phyloP scores from a whole-genome alignment of 768 basidiomycete genomes.

The Russula dissimulans region DNA sequence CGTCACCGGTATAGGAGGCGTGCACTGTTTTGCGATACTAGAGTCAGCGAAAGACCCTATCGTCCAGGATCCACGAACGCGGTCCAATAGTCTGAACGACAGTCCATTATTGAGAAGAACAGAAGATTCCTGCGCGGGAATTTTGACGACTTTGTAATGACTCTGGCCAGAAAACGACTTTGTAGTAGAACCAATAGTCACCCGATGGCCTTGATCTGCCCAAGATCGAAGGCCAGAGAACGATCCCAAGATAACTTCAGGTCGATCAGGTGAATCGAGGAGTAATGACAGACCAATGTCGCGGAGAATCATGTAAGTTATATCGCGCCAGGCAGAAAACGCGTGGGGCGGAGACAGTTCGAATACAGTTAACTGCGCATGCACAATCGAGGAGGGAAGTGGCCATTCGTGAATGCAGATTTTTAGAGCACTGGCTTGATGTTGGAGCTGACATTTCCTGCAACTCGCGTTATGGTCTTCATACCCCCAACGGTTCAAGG shows the following conservation, averaged over 20 bases:
- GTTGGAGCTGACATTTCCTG: not conserved
- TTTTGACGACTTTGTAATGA: not conserved
- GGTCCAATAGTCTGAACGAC: slow-evolving; percentile 5
- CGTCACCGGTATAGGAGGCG: not conserved
- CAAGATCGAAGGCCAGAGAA: slow-evolving; percentile 2
- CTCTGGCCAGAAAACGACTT: not conserved
- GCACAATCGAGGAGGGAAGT: not conserved
- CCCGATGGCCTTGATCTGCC: not conserved
- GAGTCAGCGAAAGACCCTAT: not conserved
- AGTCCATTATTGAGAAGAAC: slow-evolving; percentile 5
- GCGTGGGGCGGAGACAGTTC: not conserved
- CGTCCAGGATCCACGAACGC: not conserved
- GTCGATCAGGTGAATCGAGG: not conserved
- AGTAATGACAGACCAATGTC: not conserved
- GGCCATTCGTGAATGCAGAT: slow-evolving; percentile 13
- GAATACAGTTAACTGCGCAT: slow-evolving; percentile 2
- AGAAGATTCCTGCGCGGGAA: not conserved
- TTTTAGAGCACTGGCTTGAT: not conserved
- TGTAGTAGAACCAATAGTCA: slow-evolving; percentile 8
- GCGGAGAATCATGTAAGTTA: slow-evolving; percentile 3
- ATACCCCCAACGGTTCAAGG: too few species aligned
- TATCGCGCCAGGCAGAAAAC: slow-evolving; percentile 11
- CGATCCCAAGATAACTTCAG: not conserved
- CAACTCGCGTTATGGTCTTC: not conserved
- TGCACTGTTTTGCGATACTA: not conserved